Conservation (phyloP, 2,329 filamentous ascomycete genomes). For the Piedraia hortae region DNA sequence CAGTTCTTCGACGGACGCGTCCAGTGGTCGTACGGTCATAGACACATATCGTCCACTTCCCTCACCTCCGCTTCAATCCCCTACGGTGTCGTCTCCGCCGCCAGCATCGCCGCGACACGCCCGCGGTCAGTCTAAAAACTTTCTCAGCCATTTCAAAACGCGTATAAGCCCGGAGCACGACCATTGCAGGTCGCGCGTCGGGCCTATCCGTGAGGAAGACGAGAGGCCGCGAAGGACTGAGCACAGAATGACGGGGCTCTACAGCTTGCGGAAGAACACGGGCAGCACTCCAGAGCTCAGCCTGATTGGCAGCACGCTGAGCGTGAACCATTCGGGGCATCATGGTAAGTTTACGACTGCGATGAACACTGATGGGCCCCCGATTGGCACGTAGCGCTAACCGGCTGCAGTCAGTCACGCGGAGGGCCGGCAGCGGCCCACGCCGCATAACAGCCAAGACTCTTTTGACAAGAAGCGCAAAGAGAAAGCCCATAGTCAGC, state of each 20-base stretch:
- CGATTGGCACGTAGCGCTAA: background rate
- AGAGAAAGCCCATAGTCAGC: slow-evolving; percentile 8
- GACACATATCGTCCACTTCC: slow-evolving; percentile 4
- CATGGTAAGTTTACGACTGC: slow-evolving; percentile 12
- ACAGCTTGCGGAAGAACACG: slow-evolving; percentile 16
- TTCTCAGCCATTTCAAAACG: slow-evolving; percentile 9
- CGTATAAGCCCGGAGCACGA: slow-evolving; percentile 3
- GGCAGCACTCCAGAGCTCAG: slow-evolving; percentile 22
- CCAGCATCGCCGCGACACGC: slow-evolving; percentile 7
- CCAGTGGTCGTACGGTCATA: too few species aligned
- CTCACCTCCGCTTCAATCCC: too few species aligned
- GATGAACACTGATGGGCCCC: too few species aligned
- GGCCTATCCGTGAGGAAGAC: slow-evolving; percentile 8
- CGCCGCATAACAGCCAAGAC: slow-evolving; percentile 9
- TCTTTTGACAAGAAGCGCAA: slow-evolving; percentile 6
- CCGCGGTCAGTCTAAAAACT: slow-evolving; percentile 7
- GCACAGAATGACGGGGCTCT: slow-evolving; percentile 13
- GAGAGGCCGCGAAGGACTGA: slow-evolving; percentile 9
- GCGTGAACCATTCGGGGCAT: slow-evolving; percentile 5
- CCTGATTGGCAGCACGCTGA: slow-evolving; percentile 10
- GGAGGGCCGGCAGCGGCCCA: slow-evolving; percentile 4
- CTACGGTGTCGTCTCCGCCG: slow-evolving; percentile 9
- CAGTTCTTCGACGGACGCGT: too few species aligned
- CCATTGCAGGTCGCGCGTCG: slow-evolving; percentile 4
- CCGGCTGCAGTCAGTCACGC: background rate